Conservation (phyloP, 1,139 yeast species). For the Arxiozyma slooffiae region DNA sequence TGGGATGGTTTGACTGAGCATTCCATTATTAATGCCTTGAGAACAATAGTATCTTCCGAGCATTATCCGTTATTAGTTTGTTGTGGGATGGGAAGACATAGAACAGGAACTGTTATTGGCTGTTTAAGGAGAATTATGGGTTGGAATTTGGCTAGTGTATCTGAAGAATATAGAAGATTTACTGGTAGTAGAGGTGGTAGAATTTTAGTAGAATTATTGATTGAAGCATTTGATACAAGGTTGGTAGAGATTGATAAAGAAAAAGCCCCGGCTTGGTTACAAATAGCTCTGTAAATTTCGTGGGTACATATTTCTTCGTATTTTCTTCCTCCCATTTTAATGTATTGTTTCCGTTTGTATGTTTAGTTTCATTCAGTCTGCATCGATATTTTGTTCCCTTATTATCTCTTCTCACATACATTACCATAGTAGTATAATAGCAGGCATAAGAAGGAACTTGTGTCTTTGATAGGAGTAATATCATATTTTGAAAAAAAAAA, state of each 20-base stretch:
- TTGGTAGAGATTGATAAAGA: constrained; percentile 25
- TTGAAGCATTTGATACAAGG: constrained; percentile 45
- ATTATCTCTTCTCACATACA: neutral
- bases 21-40: constrained; percentile 69
- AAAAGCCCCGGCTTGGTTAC: constrained; percentile 28
- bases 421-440: neutral
- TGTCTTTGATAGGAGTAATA: no score
- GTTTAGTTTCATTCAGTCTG: neutral
- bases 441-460: neutral
- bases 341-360: neutral
- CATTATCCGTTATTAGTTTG: constrained; percentile 81
- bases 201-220: constrained; percentile 77
- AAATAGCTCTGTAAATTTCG: constrained; percentile 13
- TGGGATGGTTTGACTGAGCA: constrained; percentile 94
- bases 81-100: constrained; percentile 96
- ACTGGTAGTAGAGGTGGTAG: constrained; percentile 91
- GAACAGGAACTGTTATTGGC: constrained; percentile 94
- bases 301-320: neutral
- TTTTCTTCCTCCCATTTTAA: neutral
- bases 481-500: no score
- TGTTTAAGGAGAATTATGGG: constrained; percentile 84
- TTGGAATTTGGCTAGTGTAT: constrained; percentile 90
- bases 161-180: constrained; percentile 88
- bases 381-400: neutral
- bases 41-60: constrained; percentile 58